A percentile compares a stretch with the other conserved stretches of the same genome.
Evolutionary conservation across 2,329 filamentous ascomycete genomes (phyloP).

Genomic region (Xylaria sp.): DNA sequence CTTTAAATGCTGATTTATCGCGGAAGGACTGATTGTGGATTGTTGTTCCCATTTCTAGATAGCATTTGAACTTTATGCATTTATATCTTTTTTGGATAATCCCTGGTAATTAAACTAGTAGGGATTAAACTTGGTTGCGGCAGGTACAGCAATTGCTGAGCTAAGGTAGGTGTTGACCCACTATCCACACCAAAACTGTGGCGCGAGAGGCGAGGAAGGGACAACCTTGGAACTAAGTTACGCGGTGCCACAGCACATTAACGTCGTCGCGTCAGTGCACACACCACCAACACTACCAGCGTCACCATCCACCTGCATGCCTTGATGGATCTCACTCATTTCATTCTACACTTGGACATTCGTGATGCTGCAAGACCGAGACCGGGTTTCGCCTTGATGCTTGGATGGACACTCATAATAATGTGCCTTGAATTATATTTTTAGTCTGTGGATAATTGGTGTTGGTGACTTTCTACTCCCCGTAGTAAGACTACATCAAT

Average conservation of each 20-base stretch:
- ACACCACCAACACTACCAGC: not conserved
- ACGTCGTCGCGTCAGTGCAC: not conserved
- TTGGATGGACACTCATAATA: not conserved
- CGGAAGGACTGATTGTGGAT: no score
- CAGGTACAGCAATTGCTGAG: no score
- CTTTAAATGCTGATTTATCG: no score
- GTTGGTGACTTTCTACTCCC: not conserved
- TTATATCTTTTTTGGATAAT: no score
- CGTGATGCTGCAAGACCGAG: conserved; percentile 11
- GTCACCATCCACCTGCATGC: not conserved
- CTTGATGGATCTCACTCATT: not conserved
- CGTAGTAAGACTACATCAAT: not conserved
- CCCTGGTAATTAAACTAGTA: no score
- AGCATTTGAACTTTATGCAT: no score
- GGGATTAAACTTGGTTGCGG: no score
- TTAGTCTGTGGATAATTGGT: conserved; percentile 2
- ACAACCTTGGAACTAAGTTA: not conserved
- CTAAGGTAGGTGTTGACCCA: not conserved
- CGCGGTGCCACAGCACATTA: not conserved
- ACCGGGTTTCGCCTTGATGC: not conserved
- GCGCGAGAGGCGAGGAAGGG: not conserved
- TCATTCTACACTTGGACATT: not conserved
- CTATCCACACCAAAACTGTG: not conserved
- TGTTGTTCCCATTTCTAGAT: no score
- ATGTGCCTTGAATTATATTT: not conserved